phyloP scores from a whole-genome alignment of 306 rosid genomes.

The Rubus idaeus region DNA sequence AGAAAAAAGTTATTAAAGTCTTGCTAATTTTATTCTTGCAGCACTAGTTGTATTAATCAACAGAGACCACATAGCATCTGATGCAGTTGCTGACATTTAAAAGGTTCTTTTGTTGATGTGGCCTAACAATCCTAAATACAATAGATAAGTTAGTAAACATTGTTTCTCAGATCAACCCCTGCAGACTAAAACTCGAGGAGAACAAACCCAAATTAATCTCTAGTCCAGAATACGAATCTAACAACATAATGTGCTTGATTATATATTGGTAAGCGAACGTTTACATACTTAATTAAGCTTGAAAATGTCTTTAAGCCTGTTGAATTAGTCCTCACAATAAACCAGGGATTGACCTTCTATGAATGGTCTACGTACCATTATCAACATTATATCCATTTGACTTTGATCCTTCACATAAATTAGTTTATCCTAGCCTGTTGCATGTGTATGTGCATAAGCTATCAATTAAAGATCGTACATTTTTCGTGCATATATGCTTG shows the following conservation, averaged over 20 bases:
- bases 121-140: neutral
- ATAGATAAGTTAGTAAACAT: neutral
- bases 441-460: neutral
- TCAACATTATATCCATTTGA: neutral
- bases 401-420: neutral
- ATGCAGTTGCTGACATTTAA: slow-evolving; percentile 13
- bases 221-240: neutral
- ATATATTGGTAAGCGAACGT: neutral
- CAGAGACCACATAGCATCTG: slow-evolving; percentile 19
- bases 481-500: neutral
- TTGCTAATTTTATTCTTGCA: slow-evolving; percentile 12
- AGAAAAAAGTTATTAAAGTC: neutral
- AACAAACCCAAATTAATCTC: neutral
- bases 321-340: neutral
- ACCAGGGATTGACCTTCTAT: no score
- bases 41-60: slow-evolving; percentile 2
- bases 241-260: neutral
- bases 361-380: neutral
- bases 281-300: neutral
- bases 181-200: neutral
- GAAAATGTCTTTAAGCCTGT: neutral
- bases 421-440: neutral
- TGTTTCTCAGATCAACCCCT: neutral
- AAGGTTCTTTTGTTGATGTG: slow-evolving; percentile 18
- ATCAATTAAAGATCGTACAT: neutral